Evolutionary conservation across 495 filamentous ascomycete genomes (phyloP).

Genomic region (Barbatosphaeria neglecta): DNA sequence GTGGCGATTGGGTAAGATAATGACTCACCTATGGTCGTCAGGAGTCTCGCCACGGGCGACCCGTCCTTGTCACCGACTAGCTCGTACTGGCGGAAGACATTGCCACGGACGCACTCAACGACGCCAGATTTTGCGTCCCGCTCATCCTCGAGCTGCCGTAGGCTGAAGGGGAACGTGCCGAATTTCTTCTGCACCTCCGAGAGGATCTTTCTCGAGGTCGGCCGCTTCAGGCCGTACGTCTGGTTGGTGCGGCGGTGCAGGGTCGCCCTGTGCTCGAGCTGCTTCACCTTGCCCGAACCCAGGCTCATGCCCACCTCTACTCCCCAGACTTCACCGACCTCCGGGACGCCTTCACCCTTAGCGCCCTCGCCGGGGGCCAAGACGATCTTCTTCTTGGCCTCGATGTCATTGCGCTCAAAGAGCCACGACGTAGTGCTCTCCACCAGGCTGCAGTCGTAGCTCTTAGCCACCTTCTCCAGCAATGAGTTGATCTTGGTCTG

Average conservation of each 20-base stretch:
- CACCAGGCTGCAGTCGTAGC: conserved; percentile 83
- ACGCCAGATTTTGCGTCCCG: conserved; percentile 91
- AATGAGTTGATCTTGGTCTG: conserved; percentile 76
- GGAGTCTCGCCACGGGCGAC: conserved; percentile 67
- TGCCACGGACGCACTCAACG: conserved; percentile 83
- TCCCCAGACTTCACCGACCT: conserved; percentile 94
- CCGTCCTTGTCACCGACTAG: conserved; percentile 86
- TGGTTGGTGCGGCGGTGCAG: conserved; percentile 85
- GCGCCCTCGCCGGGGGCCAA: conserved; percentile 72
- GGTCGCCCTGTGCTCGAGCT: conserved; percentile 71
- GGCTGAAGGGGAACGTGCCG: conserved; percentile 91
- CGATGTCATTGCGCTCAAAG: conserved; percentile 93
- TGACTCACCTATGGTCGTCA: conserved; percentile 83
- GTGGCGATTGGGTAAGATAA: no score
- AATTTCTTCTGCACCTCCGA: conserved; percentile 95
- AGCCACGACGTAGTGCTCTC: conserved; percentile 96
- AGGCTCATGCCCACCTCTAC: conserved; percentile 88
- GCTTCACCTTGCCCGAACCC: conserved; percentile 90
- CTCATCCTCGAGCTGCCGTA: conserved; percentile 95
- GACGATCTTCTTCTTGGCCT: conserved; percentile 97
- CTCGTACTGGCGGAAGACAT: conserved; percentile 90
- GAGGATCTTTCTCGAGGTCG: conserved; percentile 77
- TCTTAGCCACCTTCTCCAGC: conserved; percentile 82
- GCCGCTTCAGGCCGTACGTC: conserved; percentile 83
- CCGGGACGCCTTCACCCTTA: conserved; percentile 83